Conservation (phyloP, 1,284 basidiomycete species). For the Farysia itapuensis region DNA sequence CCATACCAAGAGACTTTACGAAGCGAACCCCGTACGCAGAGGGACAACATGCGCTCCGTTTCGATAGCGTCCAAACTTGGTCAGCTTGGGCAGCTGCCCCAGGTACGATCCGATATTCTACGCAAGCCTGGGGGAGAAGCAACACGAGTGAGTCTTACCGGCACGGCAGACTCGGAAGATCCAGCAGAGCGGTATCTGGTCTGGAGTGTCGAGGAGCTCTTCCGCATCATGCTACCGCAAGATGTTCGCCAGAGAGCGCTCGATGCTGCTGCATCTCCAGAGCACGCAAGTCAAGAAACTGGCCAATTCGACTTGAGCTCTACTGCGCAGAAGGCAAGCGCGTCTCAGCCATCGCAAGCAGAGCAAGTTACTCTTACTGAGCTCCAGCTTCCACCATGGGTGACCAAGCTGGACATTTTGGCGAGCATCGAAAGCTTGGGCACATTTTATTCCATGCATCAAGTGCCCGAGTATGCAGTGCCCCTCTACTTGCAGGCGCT, state of each 20-base stretch:
- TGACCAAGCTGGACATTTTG: slow-evolving; percentile 52
- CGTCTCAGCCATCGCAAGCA: too few species aligned
- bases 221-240: slow-evolving; percentile 31
- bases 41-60: slow-evolving; percentile 50
- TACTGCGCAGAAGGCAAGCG: slow-evolving; percentile 2
- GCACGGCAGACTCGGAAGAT: slow-evolving; percentile 22
- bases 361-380: slow-evolving; percentile 47
- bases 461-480: slow-evolving; percentile 55
- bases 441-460: slow-evolving; percentile 53
- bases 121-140: background rate
- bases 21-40: slow-evolving; percentile 8
- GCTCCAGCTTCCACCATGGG: slow-evolving; percentile 58
- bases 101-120: slow-evolving; percentile 19
- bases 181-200: slow-evolving; percentile 53
- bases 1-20: slow-evolving; percentile 1
- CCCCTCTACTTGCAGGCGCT: slow-evolving; percentile 60
- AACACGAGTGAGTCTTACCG: slow-evolving; percentile 7
- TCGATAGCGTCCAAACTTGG: slow-evolving; percentile 53
- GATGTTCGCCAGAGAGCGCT: slow-evolving; percentile 21
- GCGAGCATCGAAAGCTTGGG: slow-evolving; percentile 58
- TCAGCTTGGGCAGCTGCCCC: slow-evolving; percentile 38
- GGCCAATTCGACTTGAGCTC: background rate
- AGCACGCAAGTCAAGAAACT: background rate
- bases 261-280: slow-evolving; percentile 14
- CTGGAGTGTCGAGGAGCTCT: slow-evolving; percentile 59